Evolutionary conservation across 2,329 filamentous ascomycete species (phyloP).

Genomic region (Hortaea werneckii): DNA sequence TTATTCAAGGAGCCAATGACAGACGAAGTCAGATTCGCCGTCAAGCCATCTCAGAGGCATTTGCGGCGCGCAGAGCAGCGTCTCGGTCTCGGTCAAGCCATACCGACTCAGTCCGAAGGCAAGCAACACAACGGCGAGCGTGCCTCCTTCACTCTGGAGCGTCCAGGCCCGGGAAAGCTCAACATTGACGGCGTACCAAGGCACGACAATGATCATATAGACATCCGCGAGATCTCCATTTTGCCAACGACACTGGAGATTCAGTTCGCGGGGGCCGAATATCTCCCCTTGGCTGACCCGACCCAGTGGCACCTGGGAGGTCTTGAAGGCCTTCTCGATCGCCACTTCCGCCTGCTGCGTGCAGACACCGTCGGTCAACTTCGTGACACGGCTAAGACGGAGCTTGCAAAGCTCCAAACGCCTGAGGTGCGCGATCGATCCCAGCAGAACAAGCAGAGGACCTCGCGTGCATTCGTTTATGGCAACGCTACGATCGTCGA

Average conservation of each 20-base stretch:
- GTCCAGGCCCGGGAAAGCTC: constrained; percentile 24
- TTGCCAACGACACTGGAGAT: constrained; percentile 59
- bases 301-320: constrained; percentile 47
- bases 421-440: too few species aligned
- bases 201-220: constrained; percentile 61
- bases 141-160: too few species aligned
- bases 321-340: constrained; percentile 47
- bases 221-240: constrained; percentile 53
- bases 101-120: too few species aligned
- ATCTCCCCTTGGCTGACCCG: constrained; percentile 31
- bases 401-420: too few species aligned
- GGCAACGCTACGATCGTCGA: too few species aligned
- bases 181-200: constrained; percentile 22
- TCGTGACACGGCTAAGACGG: constrained; percentile 47
- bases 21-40: neutral
- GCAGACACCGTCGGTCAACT: constrained; percentile 63
- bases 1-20: neutral
- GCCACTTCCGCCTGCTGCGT: constrained; percentile 59
- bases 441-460: too few species aligned
- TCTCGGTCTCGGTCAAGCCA: constrained; percentile 3
- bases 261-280: constrained; percentile 40
- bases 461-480: too few species aligned
- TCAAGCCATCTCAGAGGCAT: constrained; percentile 3
- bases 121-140: too few species aligned
- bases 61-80: constrained; percentile 10